A percentile compares a stretch with the other conserved stretches of the same genome.
Conservation (phyloP, 768 basidiomycete species). For the Pulveroboletus ravenelii region DNA sequence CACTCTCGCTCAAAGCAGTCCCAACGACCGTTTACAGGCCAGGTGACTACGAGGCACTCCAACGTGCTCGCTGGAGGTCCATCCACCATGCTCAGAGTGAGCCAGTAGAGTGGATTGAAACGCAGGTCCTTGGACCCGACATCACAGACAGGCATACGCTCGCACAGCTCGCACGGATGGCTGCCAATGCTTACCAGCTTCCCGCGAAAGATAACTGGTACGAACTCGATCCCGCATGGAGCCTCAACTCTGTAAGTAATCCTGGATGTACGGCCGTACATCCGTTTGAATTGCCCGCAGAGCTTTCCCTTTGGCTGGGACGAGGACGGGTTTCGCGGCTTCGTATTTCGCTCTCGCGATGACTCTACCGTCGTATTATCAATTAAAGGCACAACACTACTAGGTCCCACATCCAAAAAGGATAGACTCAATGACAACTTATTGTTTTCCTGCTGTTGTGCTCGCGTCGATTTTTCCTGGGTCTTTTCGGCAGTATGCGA, state of each 20-base stretch:
- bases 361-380: slow-evolving; percentile 82
- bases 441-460: slow-evolving; percentile 92
- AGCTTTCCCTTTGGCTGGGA: slow-evolving; percentile 83
- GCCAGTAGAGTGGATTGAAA: slow-evolving; percentile 60
- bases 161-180: slow-evolving; percentile 78
- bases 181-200: slow-evolving; percentile 81
- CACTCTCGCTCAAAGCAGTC: slow-evolving; percentile 37
- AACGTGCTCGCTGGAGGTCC: slow-evolving; percentile 51
- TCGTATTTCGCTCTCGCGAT: slow-evolving; percentile 75
- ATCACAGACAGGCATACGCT: slow-evolving; percentile 76
- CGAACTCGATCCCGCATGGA: slow-evolving; percentile 72
- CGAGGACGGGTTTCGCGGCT: slow-evolving; percentile 80
- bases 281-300: slow-evolving; percentile 32
- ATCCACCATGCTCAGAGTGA: slow-evolving; percentile 46
- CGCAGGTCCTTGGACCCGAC: slow-evolving; percentile 69
- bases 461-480: slow-evolving; percentile 85
- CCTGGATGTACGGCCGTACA: background rate
- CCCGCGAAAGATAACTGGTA: slow-evolving; percentile 77
- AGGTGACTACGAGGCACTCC: slow-evolving; percentile 44
- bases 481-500: slow-evolving; percentile 80
- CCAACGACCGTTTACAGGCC: slow-evolving; percentile 58
- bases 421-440: slow-evolving; percentile 94
- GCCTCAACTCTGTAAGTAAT: slow-evolving; percentile 39
- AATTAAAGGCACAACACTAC: slow-evolving; percentile 86
- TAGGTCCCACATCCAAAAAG: slow-evolving; percentile 80